A percentile compares a stretch with the other conserved stretches of the same genome.
These are phyloP conservation scores for Macaranga tanarius DNA, from an alignment of 441 rosid species.

Conservation along the genomic window DNA sequence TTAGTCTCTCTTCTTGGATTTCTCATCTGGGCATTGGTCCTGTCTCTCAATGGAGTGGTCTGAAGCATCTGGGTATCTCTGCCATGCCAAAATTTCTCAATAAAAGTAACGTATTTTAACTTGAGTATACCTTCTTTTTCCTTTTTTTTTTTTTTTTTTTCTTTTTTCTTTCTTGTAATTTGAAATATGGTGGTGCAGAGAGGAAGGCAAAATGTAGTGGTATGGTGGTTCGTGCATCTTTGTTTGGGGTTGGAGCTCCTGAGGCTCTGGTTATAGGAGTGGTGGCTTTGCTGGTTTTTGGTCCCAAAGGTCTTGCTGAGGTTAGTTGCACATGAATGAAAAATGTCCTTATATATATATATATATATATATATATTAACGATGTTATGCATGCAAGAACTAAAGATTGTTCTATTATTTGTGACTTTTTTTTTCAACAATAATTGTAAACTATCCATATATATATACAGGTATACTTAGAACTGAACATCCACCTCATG, in stretches of 20 bases:
- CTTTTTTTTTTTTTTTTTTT: not conserved
- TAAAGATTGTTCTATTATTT: not conserved
- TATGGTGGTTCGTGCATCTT: conserved; percentile 60
- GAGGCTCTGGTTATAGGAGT: conserved; percentile 97
- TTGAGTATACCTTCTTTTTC: not conserved
- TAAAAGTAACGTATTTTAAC: conserved; percentile 33
- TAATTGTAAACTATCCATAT: not conserved
- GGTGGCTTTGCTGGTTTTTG: conserved; percentile 94
- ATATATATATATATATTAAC: not conserved
- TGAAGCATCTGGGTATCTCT: conserved; percentile 63
- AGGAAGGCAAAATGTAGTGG: conserved; percentile 45
- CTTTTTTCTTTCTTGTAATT: not conserved
- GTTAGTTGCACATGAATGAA: conserved; percentile 32
- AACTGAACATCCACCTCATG: not conserved
- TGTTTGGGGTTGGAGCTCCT: conserved; percentile 98
- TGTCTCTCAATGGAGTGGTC: conserved; percentile 59
- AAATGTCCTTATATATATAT: not conserved
- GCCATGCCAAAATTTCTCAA: conserved; percentile 36
- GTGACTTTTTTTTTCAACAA: too few species aligned
- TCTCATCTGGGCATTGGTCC: conserved; percentile 41
- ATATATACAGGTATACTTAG: not conserved
- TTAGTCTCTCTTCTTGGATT: conserved; percentile 30
- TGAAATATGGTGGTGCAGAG: conserved; percentile 36
- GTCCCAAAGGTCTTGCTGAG: conserved; percentile 99
- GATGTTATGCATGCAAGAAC: not conserved